phyloP scores from a whole-genome alignment of 768 basidiomycete genomes.

The Lepiota subincarnata region DNA sequence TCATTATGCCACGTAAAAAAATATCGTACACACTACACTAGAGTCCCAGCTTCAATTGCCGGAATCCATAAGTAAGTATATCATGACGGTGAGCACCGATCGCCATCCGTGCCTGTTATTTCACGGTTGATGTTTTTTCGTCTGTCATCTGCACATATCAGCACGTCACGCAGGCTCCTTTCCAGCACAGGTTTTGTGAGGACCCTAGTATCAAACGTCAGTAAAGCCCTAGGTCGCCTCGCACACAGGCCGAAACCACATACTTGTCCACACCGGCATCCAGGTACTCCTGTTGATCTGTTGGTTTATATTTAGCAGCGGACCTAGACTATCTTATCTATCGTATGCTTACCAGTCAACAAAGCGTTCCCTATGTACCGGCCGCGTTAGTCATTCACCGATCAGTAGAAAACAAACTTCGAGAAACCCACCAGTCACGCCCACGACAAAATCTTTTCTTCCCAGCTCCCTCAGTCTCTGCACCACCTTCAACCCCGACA shows the following conservation, averaged over 20 bases:
- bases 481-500: slow-evolving; percentile 71
- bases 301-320: slow-evolving; percentile 22
- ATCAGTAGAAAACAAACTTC: background rate
- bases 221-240: slow-evolving; percentile 10
- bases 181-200: slow-evolving; percentile 80
- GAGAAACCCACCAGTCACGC: slow-evolving; percentile 57
- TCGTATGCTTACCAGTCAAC: slow-evolving; percentile 34
- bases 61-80: background rate
- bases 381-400: background rate
- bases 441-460: slow-evolving; percentile 75
- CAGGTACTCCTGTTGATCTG: slow-evolving; percentile 71
- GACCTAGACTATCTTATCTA: slow-evolving; percentile 2
- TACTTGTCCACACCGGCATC: slow-evolving; percentile 75
- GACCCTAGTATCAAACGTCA: slow-evolving; percentile 38
- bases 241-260: slow-evolving; percentile 20
- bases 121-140: slow-evolving; percentile 29
- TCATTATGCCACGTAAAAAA: background rate
- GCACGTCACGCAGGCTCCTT: slow-evolving; percentile 41
- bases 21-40: slow-evolving; percentile 10
- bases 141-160: slow-evolving; percentile 42
- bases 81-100: background rate
- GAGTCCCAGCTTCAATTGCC: background rate
- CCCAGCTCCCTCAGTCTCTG: slow-evolving; percentile 60
- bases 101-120: slow-evolving; percentile 10
- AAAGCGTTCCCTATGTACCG: slow-evolving; percentile 46